phyloP scores from a whole-genome alignment of 2,329 filamentous ascomycete genomes.

The Phialophora chinensis region DNA sequence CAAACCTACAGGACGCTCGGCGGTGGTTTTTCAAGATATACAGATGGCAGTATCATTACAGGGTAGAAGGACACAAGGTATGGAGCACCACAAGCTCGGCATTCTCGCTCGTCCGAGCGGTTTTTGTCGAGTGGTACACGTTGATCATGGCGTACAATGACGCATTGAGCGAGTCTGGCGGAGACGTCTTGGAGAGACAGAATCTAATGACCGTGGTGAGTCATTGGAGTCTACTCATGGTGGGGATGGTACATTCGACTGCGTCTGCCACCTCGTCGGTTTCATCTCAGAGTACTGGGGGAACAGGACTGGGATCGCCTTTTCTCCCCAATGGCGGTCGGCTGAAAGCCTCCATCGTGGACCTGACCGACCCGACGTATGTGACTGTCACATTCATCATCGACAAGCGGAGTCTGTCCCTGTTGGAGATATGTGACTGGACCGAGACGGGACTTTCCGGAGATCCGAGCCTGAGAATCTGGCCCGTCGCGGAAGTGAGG shows the following conservation, averaged over 20 bases:
- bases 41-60: neutral
- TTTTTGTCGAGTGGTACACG: slow-evolving; percentile 13
- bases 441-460: neutral
- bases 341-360: slow-evolving; percentile 5
- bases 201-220: slow-evolving; percentile 5
- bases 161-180: neutral
- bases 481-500: slow-evolving; percentile 2
- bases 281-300: neutral
- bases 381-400: slow-evolving; percentile 12
- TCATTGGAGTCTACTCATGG: slow-evolving; percentile 13
- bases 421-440: slow-evolving; percentile 16
- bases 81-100: slow-evolving; percentile 1
- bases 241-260: slow-evolving; percentile 11
- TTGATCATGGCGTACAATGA: slow-evolving; percentile 13
- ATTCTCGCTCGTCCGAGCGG: neutral
- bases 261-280: neutral
- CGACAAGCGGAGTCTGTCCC: neutral
- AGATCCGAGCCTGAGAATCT: neutral
- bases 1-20: neutral
- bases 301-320: neutral
- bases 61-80: neutral
- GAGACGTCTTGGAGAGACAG: neutral
- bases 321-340: slow-evolving; percentile 9
- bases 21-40: neutral
- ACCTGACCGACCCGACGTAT: slow-evolving; percentile 1